A percentile compares a stretch with the other conserved stretches of the same genome.
Conservation (phyloP, 2,329 filamentous ascomycete genomes). For the Microcyclospora pomicola region DNA sequence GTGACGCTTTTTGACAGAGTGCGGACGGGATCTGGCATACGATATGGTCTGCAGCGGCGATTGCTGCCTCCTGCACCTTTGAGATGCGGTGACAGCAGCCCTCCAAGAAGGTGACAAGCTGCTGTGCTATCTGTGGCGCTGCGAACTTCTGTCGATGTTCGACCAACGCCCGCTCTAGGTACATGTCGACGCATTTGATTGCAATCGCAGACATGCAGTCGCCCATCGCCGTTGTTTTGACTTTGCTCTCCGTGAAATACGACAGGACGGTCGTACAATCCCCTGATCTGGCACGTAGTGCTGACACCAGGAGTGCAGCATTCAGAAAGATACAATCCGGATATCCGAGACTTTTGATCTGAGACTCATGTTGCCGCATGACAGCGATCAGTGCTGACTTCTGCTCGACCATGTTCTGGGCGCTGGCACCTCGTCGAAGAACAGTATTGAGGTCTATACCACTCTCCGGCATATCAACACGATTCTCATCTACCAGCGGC, state of each 20-base stretch:
- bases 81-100: conserved; percentile 88
- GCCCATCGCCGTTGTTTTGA: conserved; percentile 46
- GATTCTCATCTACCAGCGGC: conserved; percentile 74
- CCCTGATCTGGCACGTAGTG: conserved; percentile 68
- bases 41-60: conserved; percentile 70
- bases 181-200: conserved; percentile 61
- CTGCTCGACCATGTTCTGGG: conserved; percentile 63
- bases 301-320: conserved; percentile 79
- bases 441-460: conserved; percentile 95
- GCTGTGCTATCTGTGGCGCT: conserved; percentile 78
- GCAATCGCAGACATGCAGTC: conserved; percentile 50
- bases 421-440: conserved; percentile 69
- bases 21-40: conserved; percentile 75
- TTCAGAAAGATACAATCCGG: conserved; percentile 86
- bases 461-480: conserved; percentile 81
- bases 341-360: conserved; percentile 74
- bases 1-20: conserved; percentile 73
- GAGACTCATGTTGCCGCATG: conserved; percentile 60
- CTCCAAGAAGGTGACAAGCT: conserved; percentile 73
- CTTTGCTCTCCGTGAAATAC: conserved; percentile 90
- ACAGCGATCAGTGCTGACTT: conserved; percentile 64
- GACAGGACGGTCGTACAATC: conserved; percentile 80
- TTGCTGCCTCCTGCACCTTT: conserved; percentile 78
- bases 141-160: conserved; percentile 66
- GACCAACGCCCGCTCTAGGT: conserved; percentile 59